Base-by-base conservation (phyloP, 139 green algal species). In the Tetraselmis striata region DNA sequence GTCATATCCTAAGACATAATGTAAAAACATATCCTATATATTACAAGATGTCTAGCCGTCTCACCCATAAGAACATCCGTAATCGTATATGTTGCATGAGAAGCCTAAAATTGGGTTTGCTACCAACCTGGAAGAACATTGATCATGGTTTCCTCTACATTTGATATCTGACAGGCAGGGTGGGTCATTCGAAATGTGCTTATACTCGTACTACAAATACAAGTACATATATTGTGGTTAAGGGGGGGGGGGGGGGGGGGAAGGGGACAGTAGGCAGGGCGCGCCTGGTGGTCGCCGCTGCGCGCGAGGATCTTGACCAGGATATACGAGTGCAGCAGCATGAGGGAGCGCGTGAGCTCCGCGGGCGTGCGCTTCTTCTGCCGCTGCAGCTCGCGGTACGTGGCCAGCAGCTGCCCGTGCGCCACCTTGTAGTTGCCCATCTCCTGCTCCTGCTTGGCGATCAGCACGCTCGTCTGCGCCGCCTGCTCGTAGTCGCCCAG, bases 391-490 rank as follows among this genome's bases (percentile, higher is more conserved):
- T 93, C 89, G 45, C 82, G 82, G 30, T 88, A 87, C 23, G 86
- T 90, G 58, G 79, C 76, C 29, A 93, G 88, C 80, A 97, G 89
- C 89, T 94, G 91, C 81, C 88, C 84, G 83, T 95, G 93, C 1
- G 93, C 92, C 1, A 91, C 78, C 83, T 93, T 92, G 90, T 96
- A 96, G 86, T 97, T 95, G 81, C 93, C 93, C 80, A 89, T 86
- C 26, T 94, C 89, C 87, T 94, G 92, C 81, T 89, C 84, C 30
- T 86, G 79, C 30, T 78, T 67, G n/a, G 88, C 87, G 30, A 87
- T 76, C 0, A 85, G 80, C 32, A 89, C 78, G 31, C 75, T 88
- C 82, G 86, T 90, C 1, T 85, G 81, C 29, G 91, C 93, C 1
- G 93, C 93, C 29, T 94, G 87, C 24, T 86, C 83, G 76, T 86